Evolutionary conservation across 257 asterid genomes (phyloP).

Genomic region (Haberlea rhodopensis): DNA sequence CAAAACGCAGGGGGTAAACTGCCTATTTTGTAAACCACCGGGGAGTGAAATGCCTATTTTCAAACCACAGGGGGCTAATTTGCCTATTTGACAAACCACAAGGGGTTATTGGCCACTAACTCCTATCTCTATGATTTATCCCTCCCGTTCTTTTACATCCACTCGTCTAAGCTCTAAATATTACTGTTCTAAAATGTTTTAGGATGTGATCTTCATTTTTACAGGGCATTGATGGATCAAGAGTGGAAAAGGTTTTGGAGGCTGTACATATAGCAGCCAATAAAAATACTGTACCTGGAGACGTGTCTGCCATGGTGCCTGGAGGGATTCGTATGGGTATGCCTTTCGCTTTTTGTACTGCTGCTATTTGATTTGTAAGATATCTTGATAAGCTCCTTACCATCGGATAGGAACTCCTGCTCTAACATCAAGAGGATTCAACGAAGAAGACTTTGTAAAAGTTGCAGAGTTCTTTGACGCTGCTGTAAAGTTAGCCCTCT

Average conservation of each 20-base stretch:
- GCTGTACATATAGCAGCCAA: constrained; percentile 95
- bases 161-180: constrained; percentile 7
- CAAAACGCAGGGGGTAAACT: too few species aligned
- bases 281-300: constrained; percentile 97
- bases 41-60: too few species aligned
- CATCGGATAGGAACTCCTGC: constrained; percentile 77
- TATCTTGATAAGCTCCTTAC: constrained; percentile 19
- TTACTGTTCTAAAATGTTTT: neutral
- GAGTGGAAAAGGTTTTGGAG: constrained; percentile 93
- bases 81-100: too few species aligned
- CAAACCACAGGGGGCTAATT: too few species aligned
- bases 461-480: constrained; percentile 87
- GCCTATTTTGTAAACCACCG: too few species aligned
- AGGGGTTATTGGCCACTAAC: too few species aligned
- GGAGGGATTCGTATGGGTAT: constrained; percentile 99
- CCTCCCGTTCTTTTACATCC: neutral
- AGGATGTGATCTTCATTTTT: constrained; percentile 9
- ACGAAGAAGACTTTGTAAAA: constrained; percentile 75
- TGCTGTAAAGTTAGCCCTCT: constrained; percentile 81
- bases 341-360: constrained; percentile 9
- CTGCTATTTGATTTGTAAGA: neutral
- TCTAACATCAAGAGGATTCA: constrained; percentile 86
- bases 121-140: constrained; percentile 1
- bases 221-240: constrained; percentile 96
- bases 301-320: constrained; percentile 99